phyloP scores from a whole-genome alignment of 768 basidiomycete genomes.

The Psilocybe cubensis region DNA sequence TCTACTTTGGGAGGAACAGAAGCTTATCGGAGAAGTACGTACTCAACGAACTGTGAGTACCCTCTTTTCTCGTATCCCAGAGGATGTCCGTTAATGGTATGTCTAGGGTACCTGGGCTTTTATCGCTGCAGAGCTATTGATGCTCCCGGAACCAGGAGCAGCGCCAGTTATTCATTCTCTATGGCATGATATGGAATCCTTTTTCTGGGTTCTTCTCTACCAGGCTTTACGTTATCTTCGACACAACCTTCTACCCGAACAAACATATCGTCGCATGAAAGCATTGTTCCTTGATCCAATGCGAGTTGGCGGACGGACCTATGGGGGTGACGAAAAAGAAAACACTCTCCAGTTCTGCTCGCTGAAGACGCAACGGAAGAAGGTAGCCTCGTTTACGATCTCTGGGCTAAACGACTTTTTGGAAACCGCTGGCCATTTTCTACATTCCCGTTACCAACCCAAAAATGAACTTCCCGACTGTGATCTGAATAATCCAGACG shows the following conservation, averaged over 20 bases:
- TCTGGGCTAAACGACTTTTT: background rate
- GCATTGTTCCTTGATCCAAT: background rate
- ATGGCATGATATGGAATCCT: background rate
- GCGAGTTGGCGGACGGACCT: background rate
- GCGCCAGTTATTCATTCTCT: background rate
- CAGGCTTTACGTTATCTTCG: background rate
- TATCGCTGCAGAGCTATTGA: background rate
- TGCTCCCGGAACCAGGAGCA: background rate
- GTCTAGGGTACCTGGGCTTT: background rate
- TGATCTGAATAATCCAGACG: background rate
- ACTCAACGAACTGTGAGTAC: background rate
- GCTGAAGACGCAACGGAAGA: background rate
- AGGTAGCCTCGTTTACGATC: background rate
- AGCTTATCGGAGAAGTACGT: background rate
- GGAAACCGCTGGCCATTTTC: background rate
- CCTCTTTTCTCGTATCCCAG: no score
- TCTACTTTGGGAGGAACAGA: background rate
- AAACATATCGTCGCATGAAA: background rate
- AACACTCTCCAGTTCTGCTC: background rate
- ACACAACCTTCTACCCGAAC: background rate
- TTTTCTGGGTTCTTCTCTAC: background rate
- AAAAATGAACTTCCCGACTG: background rate
- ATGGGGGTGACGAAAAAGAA: background rate
- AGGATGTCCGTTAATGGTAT: background rate
- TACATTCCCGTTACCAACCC: background rate